Conservation (phyloP, 2,329 filamentous ascomycete species). For the Colletotrichum eleusines region DNA sequence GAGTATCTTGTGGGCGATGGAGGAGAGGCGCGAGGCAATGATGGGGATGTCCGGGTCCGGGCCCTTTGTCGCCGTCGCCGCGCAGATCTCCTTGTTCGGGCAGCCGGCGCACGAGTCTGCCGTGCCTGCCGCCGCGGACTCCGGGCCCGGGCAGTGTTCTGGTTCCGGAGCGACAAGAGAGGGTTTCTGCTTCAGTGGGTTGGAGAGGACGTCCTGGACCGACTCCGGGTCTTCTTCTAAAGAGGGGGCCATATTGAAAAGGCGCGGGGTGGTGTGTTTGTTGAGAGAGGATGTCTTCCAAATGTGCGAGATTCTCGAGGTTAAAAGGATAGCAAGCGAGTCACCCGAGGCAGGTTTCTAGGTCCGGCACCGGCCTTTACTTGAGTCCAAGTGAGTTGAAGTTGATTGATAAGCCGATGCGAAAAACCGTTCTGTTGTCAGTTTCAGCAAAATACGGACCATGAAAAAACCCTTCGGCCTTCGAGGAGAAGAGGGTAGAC, state of each 20-base stretch:
- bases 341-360: background rate
- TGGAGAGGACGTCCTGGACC: conserved; percentile 77
- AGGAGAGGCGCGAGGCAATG: conserved; percentile 84
- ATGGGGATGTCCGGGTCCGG: conserved; percentile 93
- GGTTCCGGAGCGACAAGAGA: conserved; percentile 94
- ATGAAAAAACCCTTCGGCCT: background rate
- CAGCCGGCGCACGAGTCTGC: conserved; percentile 93
- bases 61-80: conserved; percentile 86
- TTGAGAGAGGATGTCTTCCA: background rate
- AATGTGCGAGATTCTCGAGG: background rate
- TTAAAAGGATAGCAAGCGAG: background rate
- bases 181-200: conserved; percentile 82
- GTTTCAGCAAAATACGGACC: conserved; percentile 2
- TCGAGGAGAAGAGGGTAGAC: background rate
- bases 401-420: conserved; percentile 40
- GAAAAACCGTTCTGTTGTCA: conserved; percentile 2
- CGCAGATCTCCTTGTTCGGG: conserved; percentile 96
- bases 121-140: conserved; percentile 76
- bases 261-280: conserved; percentile 2
- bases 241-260: conserved; percentile 78
- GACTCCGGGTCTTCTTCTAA: conserved; percentile 84
- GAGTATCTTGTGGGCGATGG: conserved; percentile 91
- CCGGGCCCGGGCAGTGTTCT: conserved; percentile 95
- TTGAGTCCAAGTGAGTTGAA: conserved; percentile 17
- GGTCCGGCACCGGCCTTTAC: conserved; percentile 32